Conservation (phyloP, 2,329 filamentous ascomycete genomes). For the Nothomitra cinnamomea region DNA sequence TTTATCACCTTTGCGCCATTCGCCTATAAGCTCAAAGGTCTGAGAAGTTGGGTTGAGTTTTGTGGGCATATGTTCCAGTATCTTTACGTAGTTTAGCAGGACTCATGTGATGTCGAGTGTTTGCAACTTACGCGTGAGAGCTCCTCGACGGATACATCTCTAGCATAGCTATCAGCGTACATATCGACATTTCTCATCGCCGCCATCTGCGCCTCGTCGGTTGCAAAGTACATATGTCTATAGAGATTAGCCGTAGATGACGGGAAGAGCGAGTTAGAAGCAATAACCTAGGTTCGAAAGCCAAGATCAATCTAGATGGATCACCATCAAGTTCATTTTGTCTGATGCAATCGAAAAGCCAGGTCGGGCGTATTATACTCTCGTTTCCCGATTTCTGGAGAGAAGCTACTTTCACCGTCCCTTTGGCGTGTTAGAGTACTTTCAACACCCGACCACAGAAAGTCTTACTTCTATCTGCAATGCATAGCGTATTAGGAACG, state of each 20-base stretch:
- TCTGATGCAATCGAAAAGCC: conserved; percentile 69
- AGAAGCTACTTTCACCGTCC: conserved; percentile 63
- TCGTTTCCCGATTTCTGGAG: conserved; percentile 54
- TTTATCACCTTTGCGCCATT: conserved; percentile 39
- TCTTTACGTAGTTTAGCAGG: conserved; percentile 11
- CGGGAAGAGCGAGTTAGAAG: not conserved
- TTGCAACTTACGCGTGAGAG: conserved; percentile 29
- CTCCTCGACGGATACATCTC: conserved; percentile 49
- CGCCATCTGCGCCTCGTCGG: conserved; percentile 34
- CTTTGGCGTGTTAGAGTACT: conserved; percentile 13
- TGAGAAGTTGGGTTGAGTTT: conserved; percentile 29
- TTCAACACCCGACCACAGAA: conserved; percentile 1
- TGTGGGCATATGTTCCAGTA: conserved; percentile 35
- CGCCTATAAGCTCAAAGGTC: conserved; percentile 29
- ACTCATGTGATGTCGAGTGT: conserved; percentile 21
- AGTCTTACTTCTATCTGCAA: conserved; percentile 55
- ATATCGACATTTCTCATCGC: conserved; percentile 51
- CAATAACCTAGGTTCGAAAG: conserved; percentile 37
- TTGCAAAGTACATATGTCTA: conserved; percentile 56
- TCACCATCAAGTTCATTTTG: conserved; percentile 37
- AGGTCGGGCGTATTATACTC: conserved; percentile 61
- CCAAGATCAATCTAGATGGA: conserved; percentile 40
- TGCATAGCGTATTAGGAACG: conserved; percentile 44
- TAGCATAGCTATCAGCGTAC: conserved; percentile 68
- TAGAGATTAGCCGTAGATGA: conserved; percentile 27